These are phyloP conservation scores for Sutorius eximius DNA, from an alignment of 1,284 basidiomycete species.

Conservation along the genomic window DNA sequence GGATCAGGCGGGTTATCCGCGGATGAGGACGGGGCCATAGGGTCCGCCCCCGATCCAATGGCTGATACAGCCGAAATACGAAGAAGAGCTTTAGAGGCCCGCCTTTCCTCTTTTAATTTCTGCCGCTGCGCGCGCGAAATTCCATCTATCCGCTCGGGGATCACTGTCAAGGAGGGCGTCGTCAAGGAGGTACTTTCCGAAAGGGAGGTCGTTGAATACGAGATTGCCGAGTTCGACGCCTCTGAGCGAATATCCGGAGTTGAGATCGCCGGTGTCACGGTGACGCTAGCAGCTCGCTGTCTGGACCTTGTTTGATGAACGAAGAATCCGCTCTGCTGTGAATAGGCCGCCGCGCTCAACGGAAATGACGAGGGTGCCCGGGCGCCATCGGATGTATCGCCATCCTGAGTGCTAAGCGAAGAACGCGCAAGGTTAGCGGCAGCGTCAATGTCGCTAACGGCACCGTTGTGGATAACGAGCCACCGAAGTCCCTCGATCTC, in stretches of 20 bases:
- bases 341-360: background rate
- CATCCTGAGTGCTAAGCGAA: conserved; percentile 31
- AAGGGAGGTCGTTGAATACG: conserved; percentile 18
- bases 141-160: conserved; percentile 29
- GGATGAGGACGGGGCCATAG: conserved; percentile 20
- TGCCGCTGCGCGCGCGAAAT: conserved; percentile 33
- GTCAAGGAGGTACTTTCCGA: conserved; percentile 15
- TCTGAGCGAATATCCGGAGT: conserved; percentile 11
- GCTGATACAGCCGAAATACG: conserved; percentile 38
- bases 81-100: conserved; percentile 37
- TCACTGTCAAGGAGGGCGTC: conserved; percentile 27
- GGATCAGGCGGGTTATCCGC: conserved; percentile 31
- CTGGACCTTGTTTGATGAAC: conserved; percentile 6
- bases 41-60: conserved; percentile 21
- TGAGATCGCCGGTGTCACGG: conserved; percentile 3
- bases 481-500: conserved; percentile 52
- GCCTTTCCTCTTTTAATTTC: conserved; percentile 35
- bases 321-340: background rate
- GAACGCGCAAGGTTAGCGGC: conserved; percentile 35
- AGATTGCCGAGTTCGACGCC: conserved; percentile 12
- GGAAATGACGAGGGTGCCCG: conserved; percentile 6
- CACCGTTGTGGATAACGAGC: conserved; percentile 45
- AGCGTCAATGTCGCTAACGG: conserved; percentile 34
- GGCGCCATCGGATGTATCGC: conserved; percentile 12
- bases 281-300: conserved; percentile 6